A percentile compares a stretch with the other conserved stretches of the same genome.
phyloP scores from a whole-genome alignment of 768 basidiomycete species.

The Mycena leptocephala region DNA sequence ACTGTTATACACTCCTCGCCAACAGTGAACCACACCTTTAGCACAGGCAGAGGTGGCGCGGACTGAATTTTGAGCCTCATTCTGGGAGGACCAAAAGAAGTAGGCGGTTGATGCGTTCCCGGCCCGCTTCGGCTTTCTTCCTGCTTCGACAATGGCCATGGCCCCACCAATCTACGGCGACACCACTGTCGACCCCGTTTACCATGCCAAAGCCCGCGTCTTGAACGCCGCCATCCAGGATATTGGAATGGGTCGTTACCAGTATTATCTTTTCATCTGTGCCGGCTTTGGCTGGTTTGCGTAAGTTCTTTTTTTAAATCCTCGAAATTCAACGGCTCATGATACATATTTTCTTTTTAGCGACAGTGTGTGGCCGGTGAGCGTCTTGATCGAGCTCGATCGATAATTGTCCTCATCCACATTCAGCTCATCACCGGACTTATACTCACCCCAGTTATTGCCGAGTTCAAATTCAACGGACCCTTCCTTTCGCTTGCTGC shows the following conservation, averaged over 20 bases:
- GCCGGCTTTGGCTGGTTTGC: constrained; percentile 86
- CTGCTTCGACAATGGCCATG: constrained; percentile 4
- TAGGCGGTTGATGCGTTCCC: background rate
- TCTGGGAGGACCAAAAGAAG: background rate
- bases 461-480: constrained; percentile 76
- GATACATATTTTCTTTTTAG: constrained; percentile 47
- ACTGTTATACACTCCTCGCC: constrained; percentile 48
- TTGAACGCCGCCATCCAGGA: constrained; percentile 76
- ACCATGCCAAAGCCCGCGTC: constrained; percentile 70
- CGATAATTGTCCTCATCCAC: background rate
- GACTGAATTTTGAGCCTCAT: constrained; percentile 72
- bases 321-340: background rate
- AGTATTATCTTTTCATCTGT: constrained; percentile 78
- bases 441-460: constrained; percentile 74
- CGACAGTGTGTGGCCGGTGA: constrained; percentile 83
- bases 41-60: constrained; percentile 60
- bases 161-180: constrained; percentile 36
- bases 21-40: constrained; percentile 70
- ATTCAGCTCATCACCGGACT: constrained; percentile 75
- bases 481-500: constrained; percentile 80
- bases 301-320: constrained; percentile 56
- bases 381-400: constrained; percentile 35
- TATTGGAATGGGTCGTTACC: constrained; percentile 80
- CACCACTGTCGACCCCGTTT: constrained; percentile 65
- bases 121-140: constrained; percentile 2